These are phyloP conservation scores for Brettanomyces naardenensis DNA, from an alignment of 805 yeast genomes.

Conservation along the genomic window DNA sequence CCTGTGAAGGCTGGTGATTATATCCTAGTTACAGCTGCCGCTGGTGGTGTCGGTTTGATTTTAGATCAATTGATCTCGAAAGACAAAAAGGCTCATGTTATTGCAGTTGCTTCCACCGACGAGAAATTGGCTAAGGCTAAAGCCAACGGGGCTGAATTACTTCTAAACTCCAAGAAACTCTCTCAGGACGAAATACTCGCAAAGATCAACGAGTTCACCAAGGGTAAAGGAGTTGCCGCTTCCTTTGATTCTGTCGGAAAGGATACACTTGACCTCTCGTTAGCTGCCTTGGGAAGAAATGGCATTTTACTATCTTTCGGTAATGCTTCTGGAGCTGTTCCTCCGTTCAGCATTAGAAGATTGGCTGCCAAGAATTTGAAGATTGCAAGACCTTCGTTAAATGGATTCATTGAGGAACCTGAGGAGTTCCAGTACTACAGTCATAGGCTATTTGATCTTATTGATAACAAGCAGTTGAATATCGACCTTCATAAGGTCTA, in stretches of 20 bases:
- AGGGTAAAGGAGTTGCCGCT: slow-evolving; percentile 60
- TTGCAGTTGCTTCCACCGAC: slow-evolving; percentile 75
- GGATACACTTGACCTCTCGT: slow-evolving; percentile 60
- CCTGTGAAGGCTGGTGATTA: slow-evolving; percentile 60
- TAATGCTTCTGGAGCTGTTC: slow-evolving; percentile 78
- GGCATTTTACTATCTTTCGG: slow-evolving; percentile 79
- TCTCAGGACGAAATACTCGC: slow-evolving; percentile 46
- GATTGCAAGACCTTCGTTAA: slow-evolving; percentile 56
- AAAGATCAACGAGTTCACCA: slow-evolving; percentile 51
- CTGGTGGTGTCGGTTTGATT: slow-evolving; percentile 86
- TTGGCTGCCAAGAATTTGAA: slow-evolving; percentile 58
- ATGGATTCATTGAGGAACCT: slow-evolving; percentile 40
- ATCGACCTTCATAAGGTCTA: slow-evolving; percentile 45
- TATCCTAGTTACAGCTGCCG: slow-evolving; percentile 83
- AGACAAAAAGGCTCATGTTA: slow-evolving; percentile 64
- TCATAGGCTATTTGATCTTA: slow-evolving; percentile 29
- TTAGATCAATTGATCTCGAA: slow-evolving; percentile 54
- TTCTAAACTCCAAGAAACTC: slow-evolving; percentile 39
- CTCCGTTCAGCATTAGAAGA: slow-evolving; percentile 47
- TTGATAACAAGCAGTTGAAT: slow-evolving; percentile 42
- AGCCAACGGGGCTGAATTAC: slow-evolving; percentile 67
- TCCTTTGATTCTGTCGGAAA: slow-evolving; percentile 74
- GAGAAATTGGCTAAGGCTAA: slow-evolving; percentile 65
- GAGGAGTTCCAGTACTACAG: slow-evolving; percentile 53
- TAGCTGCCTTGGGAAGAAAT: slow-evolving; percentile 52